Percentiles rank a stretch among this genome's conserved stretches.
Conservation (phyloP, 306 rosid genomes). For the Inga leiocalycina region DNA sequence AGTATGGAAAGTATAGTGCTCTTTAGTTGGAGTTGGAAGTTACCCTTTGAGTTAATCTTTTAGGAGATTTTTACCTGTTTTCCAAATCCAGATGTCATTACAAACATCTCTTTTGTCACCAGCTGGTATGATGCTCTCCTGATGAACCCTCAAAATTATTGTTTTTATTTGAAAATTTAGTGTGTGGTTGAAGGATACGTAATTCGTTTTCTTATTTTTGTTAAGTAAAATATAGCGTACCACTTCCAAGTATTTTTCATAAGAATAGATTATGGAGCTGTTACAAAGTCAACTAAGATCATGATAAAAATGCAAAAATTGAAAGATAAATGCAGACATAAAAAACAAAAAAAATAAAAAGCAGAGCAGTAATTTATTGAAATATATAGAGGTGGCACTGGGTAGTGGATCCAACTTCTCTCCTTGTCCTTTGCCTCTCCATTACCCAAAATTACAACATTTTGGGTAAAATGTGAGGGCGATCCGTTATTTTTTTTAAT, state of each 20-base stretch:
- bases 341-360: no score
- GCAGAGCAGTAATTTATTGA: not conserved
- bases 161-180: not conserved
- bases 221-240: not conserved
- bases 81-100: not conserved
- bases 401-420: slow-evolving; percentile 25
- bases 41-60: not conserved
- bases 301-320: not conserved
- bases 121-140: not conserved
- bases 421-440: not conserved
- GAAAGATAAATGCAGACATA: not conserved
- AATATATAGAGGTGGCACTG: slow-evolving; percentile 7
- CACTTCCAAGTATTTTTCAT: not conserved
- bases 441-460: not conserved
- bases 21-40: not conserved
- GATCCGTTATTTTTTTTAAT: no score
- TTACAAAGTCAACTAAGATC: no score
- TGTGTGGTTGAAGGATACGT: not conserved
- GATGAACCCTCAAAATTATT: not conserved
- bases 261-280: not conserved
- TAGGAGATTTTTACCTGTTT: not conserved
- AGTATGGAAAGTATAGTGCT: not conserved
- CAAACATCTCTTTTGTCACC: not conserved
- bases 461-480: not conserved
- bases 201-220: not conserved